phyloP scores from a whole-genome alignment of 176 grass and related monocot genomes.

The Musa acuminata region DNA sequence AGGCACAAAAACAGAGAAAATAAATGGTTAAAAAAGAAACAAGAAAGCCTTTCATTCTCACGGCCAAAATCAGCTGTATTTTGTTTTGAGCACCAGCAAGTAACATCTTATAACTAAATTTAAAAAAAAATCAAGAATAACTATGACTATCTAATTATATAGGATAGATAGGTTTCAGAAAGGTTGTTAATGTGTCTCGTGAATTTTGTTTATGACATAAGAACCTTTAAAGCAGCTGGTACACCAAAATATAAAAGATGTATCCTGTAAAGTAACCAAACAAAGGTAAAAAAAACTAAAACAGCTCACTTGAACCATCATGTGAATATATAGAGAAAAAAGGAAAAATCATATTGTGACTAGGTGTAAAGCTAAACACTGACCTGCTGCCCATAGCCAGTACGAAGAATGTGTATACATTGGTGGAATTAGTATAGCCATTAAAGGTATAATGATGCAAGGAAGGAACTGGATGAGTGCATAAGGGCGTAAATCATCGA shows the following conservation, averaged over 20 bases:
- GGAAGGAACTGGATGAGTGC: conserved; percentile 78
- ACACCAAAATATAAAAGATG: background rate
- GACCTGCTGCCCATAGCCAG: conserved; percentile 94
- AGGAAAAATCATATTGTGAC: background rate
- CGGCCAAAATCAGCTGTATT: too few relatives aligned
- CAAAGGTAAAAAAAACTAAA: background rate
- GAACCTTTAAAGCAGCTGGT: too few relatives aligned
- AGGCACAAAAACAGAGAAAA: too few relatives aligned
- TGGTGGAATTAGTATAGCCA: conserved; percentile 93
- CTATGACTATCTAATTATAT: too few relatives aligned
- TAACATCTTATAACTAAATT: background rate
- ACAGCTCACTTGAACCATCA: background rate
- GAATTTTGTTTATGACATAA: too few relatives aligned
- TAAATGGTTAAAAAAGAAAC: too few relatives aligned
- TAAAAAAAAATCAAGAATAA: background rate
- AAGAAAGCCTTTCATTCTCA: too few relatives aligned
- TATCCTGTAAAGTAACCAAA: background rate
- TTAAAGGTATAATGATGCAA: conserved; percentile 77
- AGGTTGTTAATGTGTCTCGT: too few relatives aligned
- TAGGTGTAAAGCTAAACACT: background rate
- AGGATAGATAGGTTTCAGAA: too few relatives aligned
- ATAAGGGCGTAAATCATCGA: conserved; percentile 87
- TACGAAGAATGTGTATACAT: conserved; percentile 98
- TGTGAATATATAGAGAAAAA: background rate
- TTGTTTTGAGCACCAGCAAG: background rate